Percentiles rank a stretch among this genome's conserved stretches.
phyloP scores from a whole-genome alignment of 2,329 filamentous ascomycete species.

The Microcyclospora pomicola region DNA sequence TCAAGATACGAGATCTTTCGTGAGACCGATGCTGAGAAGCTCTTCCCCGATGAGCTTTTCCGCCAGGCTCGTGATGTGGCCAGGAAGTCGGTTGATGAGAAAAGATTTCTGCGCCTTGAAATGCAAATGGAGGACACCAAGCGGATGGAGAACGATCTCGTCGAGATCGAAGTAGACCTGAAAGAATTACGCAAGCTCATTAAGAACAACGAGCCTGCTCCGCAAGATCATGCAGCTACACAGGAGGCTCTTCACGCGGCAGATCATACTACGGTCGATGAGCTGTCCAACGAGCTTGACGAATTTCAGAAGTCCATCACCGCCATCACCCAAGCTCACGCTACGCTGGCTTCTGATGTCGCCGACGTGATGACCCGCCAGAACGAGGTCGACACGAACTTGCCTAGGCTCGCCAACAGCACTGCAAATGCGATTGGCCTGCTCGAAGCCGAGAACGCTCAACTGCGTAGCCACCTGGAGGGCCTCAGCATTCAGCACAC shows the following conservation, averaged over 20 bases:
- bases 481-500: background rate
- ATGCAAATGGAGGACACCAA: background rate
- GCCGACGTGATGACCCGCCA: conserved; percentile 2
- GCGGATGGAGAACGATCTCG: conserved; percentile 6
- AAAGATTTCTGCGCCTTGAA: conserved; percentile 1
- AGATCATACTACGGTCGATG: no score
- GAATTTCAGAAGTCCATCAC: no score
- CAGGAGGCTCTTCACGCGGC: no score
- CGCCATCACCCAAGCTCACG: no score
- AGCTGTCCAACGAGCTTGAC: no score
- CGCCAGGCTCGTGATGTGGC: conserved; percentile 7
- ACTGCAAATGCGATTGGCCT: conserved; percentile 12
- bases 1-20: conserved; percentile 15
- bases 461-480: conserved; percentile 6
- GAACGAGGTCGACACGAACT: background rate
- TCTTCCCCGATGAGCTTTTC: conserved; percentile 16
- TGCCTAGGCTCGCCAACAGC: conserved; percentile 6
- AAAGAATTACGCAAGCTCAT: conserved; percentile 2
- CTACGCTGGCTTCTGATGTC: background rate
- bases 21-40: conserved; percentile 13
- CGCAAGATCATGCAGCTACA: background rate
- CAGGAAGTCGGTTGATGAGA: conserved; percentile 2
- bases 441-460: conserved; percentile 9
- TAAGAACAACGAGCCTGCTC: conserved; percentile 2
- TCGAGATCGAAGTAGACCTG: conserved; percentile 6